Percentiles rank a stretch among this genome's conserved stretches.
These are phyloP conservation scores for Coemansia sp. DNA, from an alignment of 192 early-diverging fungal species.

Conservation along the genomic window DNA sequence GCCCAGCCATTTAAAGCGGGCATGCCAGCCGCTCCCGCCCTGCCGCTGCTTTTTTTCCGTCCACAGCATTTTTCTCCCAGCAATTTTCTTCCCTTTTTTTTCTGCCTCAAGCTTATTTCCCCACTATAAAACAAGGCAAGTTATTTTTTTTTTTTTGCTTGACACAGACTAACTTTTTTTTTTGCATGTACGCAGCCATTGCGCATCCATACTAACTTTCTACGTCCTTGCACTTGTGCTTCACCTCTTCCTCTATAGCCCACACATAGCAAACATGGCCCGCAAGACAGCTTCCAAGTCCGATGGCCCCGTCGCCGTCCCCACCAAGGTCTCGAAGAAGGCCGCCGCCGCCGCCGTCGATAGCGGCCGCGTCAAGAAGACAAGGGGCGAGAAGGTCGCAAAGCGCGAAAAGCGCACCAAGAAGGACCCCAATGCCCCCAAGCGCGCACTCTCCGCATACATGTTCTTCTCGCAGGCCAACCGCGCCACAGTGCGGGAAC, in stretches of 20 bases:
- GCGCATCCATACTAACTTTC: neutral
- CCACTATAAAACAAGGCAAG: neutral
- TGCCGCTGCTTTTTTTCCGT: conserved; percentile 7
- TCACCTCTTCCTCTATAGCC: neutral
- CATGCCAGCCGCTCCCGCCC: conserved; percentile 23
- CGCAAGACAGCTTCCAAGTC: conserved; percentile 26
- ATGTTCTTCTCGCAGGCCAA: conserved; percentile 87
- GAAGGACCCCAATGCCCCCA: conserved; percentile 87
- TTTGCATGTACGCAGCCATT: neutral
- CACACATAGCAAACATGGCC: conserved; percentile 24
- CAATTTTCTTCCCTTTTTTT: conserved; percentile 11
- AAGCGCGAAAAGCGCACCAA: conserved; percentile 56
- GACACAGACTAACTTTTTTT: neutral
- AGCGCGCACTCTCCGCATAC: conserved; percentile 88
- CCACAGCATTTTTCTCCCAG: conserved; percentile 23
- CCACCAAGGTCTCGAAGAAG: conserved; percentile 6
- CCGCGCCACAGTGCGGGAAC: conserved; percentile 71
- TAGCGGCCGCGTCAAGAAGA: conserved; percentile 12
- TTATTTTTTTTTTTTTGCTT: neutral
- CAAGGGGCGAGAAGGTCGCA: conserved; percentile 11
- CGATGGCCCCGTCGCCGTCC: conserved; percentile 2
- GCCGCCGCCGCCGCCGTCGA: conserved; percentile 9
- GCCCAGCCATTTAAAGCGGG: conserved; percentile 31
- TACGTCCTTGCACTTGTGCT: neutral
- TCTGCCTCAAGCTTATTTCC: conserved; percentile 3